These are phyloP conservation scores for Musa beccarii DNA, from an alignment of 176 grass and related monocot genomes.

Conservation along the genomic window DNA sequence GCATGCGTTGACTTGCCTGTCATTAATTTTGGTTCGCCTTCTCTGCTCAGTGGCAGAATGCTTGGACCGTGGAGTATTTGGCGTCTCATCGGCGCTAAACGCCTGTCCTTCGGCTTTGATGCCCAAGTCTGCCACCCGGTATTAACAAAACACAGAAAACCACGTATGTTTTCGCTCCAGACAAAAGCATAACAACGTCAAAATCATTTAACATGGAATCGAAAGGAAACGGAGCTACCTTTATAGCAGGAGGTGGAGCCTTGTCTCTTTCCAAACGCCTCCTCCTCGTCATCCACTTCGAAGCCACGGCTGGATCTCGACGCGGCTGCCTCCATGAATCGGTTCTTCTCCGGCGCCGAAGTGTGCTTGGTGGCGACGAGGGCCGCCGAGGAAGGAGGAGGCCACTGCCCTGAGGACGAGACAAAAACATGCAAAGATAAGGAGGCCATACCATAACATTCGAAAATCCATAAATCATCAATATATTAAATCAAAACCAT, in stretches of 20 bases:
- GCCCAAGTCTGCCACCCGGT: constrained; percentile 18
- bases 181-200: background rate
- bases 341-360: background rate
- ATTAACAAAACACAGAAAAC: constrained; percentile 9
- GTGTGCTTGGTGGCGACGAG: background rate
- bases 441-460: background rate
- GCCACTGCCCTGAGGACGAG: background rate
- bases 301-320: background rate
- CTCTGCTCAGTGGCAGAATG: constrained; percentile 44
- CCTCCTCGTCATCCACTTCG: background rate
- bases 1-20: constrained; percentile 16
- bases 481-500: background rate
- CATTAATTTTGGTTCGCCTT: constrained; percentile 44
- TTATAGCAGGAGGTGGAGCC: background rate
- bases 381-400: background rate
- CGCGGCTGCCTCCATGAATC: background rate
- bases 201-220: background rate
- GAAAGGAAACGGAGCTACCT: background rate
- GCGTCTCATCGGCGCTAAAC: constrained; percentile 21
- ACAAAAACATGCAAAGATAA: background rate
- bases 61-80: constrained; percentile 33
- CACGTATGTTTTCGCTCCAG: background rate
- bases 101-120: constrained; percentile 18
- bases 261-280: background rate
- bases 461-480: background rate